Evolutionary conservation across 2,329 filamentous ascomycete species (phyloP).

Genomic region (Salinomyces thailandicus): DNA sequence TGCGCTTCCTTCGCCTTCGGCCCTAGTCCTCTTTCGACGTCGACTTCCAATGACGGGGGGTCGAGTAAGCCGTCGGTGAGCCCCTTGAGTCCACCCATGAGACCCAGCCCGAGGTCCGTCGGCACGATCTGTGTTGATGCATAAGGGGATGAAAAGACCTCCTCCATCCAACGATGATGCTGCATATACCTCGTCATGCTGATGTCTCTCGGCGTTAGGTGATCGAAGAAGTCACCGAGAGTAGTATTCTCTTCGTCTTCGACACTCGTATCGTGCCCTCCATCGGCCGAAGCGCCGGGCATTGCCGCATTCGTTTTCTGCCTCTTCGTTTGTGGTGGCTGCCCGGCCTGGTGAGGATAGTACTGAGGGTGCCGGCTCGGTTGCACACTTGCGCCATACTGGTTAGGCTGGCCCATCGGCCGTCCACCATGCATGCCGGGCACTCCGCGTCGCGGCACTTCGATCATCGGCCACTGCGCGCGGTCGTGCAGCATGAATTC

Average conservation of each 20-base stretch:
- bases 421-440: constrained; percentile 21
- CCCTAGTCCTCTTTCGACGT: neutral
- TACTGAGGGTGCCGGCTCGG: constrained; percentile 1
- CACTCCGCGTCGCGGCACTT: constrained; percentile 44
- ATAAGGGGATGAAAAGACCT: constrained; percentile 86
- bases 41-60: constrained; percentile 32
- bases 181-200: constrained; percentile 80
- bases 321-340: constrained; percentile 37
- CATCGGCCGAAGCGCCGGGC: constrained; percentile 31
- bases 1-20: constrained; percentile 31
- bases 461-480: constrained; percentile 79
- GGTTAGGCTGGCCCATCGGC: constrained; percentile 10
- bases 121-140: constrained; percentile 75
- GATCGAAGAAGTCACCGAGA: constrained; percentile 79
- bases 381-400: constrained; percentile 1
- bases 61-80: constrained; percentile 82
- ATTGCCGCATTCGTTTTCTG: constrained; percentile 30
- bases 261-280: constrained; percentile 40
- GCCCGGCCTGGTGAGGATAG: constrained; percentile 18
- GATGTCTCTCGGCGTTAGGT: constrained; percentile 79
- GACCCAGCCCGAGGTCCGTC: constrained; percentile 74
- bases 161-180: constrained; percentile 99
- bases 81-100: constrained; percentile 62
- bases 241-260: constrained; percentile 88
- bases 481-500: constrained; percentile 92